Percentiles rank a stretch among this genome's conserved stretches.
phyloP scores from a whole-genome alignment of 441 rosid species.

The Daphne laureola region DNA sequence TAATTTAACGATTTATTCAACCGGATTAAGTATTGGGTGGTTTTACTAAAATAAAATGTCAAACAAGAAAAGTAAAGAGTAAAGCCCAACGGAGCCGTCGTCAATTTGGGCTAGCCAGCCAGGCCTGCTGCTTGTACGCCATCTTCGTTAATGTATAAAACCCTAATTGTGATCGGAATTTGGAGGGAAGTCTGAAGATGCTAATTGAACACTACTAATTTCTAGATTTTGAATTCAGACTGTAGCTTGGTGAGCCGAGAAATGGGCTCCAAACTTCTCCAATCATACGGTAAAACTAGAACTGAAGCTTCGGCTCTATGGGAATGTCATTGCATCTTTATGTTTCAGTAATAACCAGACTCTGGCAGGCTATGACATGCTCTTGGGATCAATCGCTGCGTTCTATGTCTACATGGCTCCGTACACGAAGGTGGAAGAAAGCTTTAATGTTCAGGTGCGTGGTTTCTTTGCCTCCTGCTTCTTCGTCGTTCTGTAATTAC shows the following conservation, averaged over 20 bases:
- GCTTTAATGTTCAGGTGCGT: conserved; percentile 86
- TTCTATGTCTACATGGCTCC: conserved; percentile 68
- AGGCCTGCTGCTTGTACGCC: too few species aligned
- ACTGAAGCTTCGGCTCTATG: background rate
- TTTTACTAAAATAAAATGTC: too few species aligned
- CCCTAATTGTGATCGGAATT: too few species aligned
- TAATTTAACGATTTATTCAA: too few species aligned
- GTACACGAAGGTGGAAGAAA: conserved; percentile 93
- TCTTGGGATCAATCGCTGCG: conserved; percentile 76
- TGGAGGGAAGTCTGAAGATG: too few species aligned
- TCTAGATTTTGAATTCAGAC: too few species aligned
- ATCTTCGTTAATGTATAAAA: too few species aligned
- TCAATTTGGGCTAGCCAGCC: too few species aligned
- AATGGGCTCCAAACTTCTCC: conserved; percentile 35
- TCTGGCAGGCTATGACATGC: conserved; percentile 64
- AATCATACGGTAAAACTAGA: conserved; percentile 27
- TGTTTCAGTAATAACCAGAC: background rate
- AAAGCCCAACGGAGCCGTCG: too few species aligned
- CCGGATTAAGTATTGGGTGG: too few species aligned
- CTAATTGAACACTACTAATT: background rate
- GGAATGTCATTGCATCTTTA: background rate
- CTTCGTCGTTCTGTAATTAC: background rate
- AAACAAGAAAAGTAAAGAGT: too few species aligned
- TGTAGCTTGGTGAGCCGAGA: too few species aligned
- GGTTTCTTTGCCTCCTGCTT: background rate